Conservation (phyloP, 306 rosid genomes). For the Dryas alaskensis region DNA sequence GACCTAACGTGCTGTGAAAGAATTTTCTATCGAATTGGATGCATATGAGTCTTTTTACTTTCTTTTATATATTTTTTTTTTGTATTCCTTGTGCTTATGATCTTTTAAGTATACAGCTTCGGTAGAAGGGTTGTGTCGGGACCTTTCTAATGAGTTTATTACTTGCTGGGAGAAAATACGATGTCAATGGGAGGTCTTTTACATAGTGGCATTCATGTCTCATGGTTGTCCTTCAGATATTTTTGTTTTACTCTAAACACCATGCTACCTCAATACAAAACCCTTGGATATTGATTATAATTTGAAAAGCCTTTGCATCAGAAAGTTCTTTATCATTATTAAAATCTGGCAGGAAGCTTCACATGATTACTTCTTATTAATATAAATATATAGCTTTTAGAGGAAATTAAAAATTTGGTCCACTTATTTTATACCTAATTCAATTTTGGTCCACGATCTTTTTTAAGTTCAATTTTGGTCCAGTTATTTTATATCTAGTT, state of each 20-base stretch:
- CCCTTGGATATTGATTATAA: background rate
- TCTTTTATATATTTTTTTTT: background rate
- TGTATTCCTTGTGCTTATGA: background rate
- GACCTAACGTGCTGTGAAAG: background rate
- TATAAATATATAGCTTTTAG: background rate
- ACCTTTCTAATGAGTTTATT: background rate
- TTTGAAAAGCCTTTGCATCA: background rate
- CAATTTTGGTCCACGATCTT: too few relatives aligned
- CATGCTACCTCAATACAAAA: background rate
- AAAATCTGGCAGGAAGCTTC: background rate
- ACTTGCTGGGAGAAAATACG: background rate
- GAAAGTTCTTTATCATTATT: background rate
- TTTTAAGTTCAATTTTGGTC: too few relatives aligned
- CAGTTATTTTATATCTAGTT: too few relatives aligned
- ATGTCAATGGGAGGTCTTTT: background rate
- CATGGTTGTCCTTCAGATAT: background rate
- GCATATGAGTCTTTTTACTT: background rate
- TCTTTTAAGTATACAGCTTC: background rate
- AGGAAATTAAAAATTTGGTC: too few relatives aligned
- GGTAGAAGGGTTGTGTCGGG: background rate
- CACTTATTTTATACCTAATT: too few relatives aligned
- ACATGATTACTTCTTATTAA: background rate
- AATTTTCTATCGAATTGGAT: background rate
- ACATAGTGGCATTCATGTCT: background rate
- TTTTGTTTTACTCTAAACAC: background rate